phyloP scores from a whole-genome alignment of 768 basidiomycete genomes.

The Tulasnella sp. region DNA sequence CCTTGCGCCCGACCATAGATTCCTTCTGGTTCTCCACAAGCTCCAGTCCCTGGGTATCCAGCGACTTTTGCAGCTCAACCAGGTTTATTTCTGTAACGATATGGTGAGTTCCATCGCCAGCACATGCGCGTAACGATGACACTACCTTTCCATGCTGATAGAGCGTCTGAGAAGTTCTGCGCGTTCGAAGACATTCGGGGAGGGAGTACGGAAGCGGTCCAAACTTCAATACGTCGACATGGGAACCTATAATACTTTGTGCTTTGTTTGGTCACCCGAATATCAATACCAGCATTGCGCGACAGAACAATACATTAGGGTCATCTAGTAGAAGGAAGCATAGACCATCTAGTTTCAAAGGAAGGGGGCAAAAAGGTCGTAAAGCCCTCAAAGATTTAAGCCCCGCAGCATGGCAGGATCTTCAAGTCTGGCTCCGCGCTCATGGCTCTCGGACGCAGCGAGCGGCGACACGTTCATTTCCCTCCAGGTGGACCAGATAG shows the following conservation, averaged over 20 bases:
- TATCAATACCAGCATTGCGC: conserved; percentile 1
- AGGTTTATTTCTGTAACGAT: conserved; percentile 62
- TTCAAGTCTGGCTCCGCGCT: conserved; percentile 56
- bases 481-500: conserved; percentile 53
- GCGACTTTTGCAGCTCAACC: conserved; percentile 79
- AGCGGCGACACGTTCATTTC: conserved; percentile 61
- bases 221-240: conserved; percentile 4
- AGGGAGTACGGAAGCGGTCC: background rate
- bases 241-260: background rate
- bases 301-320: no score
- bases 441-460: conserved; percentile 55
- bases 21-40: conserved; percentile 99
- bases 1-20: conserved; percentile 85
- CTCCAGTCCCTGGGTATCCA: conserved; percentile 88
- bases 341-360: no score
- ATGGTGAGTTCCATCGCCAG: background rate
- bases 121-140: background rate
- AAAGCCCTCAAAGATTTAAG: background rate
- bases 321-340: no score
- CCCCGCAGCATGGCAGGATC: conserved; percentile 25
- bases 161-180: conserved; percentile 85
- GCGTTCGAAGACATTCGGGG: conserved; percentile 32
- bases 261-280: background rate
- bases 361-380: background rate
- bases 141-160: conserved; percentile 86